These are phyloP conservation scores for Apiotrichum laibachii DNA, from an alignment of 1,284 basidiomycete genomes.

Conservation along the genomic window DNA sequence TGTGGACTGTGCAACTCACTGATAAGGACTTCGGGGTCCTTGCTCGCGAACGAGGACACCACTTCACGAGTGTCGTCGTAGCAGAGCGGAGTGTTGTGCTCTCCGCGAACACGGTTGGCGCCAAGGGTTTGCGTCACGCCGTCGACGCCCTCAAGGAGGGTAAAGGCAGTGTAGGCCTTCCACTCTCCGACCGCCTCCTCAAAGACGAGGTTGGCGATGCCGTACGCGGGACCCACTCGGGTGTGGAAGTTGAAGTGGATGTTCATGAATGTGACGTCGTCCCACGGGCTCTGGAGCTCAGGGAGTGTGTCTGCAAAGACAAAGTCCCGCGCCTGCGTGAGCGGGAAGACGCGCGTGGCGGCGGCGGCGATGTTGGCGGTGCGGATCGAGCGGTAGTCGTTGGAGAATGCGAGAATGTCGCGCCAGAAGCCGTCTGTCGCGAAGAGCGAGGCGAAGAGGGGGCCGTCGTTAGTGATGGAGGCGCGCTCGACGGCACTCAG, in stretches of 20 bases:
- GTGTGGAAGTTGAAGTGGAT: conserved; percentile 63
- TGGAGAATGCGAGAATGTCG: conserved; percentile 32
- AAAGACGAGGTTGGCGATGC: conserved; percentile 60
- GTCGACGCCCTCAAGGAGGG: conserved; percentile 60
- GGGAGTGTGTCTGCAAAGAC: conserved; percentile 51
- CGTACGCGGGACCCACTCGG: conserved; percentile 55
- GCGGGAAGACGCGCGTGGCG: conserved; percentile 50
- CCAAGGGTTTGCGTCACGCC: conserved; percentile 57
- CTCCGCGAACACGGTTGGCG: conserved; percentile 40
- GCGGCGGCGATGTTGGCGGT: conserved; percentile 31
- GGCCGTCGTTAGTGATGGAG: background rate
- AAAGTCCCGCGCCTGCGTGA: conserved; percentile 50
- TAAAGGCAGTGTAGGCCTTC: conserved; percentile 62
- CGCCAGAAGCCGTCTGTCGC: conserved; percentile 16
- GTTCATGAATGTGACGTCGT: conserved; percentile 62
- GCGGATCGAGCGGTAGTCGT: conserved; percentile 35
- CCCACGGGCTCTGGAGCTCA: conserved; percentile 54
- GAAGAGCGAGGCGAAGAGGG: conserved; percentile 5
- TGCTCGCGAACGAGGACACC: conserved; percentile 53
- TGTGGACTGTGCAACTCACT: conserved; percentile 10
- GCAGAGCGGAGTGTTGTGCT: conserved; percentile 26
- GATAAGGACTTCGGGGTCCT: conserved; percentile 51
- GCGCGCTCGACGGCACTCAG: conserved; percentile 1
- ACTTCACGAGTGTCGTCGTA: conserved; percentile 32
- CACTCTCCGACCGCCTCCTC: conserved; percentile 53